Percentiles rank a stretch among this genome's conserved stretches.
Conservation (phyloP, 148 eudicot species). For the Rhododendron vialii region DNA sequence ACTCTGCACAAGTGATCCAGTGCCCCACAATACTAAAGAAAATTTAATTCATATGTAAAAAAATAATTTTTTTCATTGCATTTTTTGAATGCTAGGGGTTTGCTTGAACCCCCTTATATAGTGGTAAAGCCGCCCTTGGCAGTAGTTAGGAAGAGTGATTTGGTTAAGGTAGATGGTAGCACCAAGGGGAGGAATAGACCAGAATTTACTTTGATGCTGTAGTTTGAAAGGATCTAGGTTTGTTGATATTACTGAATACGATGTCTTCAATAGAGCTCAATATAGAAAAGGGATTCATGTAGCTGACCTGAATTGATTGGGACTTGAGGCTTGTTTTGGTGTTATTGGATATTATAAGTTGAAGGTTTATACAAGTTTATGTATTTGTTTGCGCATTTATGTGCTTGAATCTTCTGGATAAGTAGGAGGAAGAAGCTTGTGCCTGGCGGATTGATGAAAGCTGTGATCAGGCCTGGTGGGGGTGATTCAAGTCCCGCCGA, state of each 20-base stretch:
- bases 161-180: neutral
- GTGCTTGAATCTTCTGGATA: conserved; percentile 8
- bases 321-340: neutral
- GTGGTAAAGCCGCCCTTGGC: too few relatives aligned
- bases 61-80: too few relatives aligned
- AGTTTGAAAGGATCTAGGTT: neutral
- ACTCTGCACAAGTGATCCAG: too few relatives aligned
- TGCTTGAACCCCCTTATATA: too few relatives aligned
- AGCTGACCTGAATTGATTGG: neutral
- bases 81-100: too few relatives aligned
- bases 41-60: too few relatives aligned
- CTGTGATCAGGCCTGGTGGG: conserved; percentile 10
- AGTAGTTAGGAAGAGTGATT: neutral
- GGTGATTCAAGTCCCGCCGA: conserved; percentile 69
- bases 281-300: neutral
- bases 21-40: too few relatives aligned
- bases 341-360: neutral
- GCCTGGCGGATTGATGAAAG: conserved; percentile 39
- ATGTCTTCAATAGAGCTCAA: neutral
- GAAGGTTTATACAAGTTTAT: neutral
- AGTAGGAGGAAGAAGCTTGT: conserved; percentile 70
- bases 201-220: neutral
- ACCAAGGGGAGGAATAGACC: neutral
- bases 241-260: neutral
- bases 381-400: neutral